Percentiles rank a stretch among this genome's conserved stretches.
Conservation (phyloP, 345 rosid genomes). For the Aethionema arabicum region DNA sequence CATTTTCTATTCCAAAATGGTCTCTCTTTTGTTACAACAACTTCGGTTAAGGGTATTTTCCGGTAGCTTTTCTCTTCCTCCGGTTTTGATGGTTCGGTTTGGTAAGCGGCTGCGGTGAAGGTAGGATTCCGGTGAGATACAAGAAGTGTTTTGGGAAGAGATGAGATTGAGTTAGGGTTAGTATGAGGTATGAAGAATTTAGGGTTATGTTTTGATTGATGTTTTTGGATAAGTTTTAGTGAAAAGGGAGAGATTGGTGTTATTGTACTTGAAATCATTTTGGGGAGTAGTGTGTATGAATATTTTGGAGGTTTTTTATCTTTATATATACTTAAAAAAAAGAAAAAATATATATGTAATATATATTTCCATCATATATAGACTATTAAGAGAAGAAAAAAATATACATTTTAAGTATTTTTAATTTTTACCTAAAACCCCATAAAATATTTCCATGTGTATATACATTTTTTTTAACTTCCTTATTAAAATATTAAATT, state of each 20-base stretch:
- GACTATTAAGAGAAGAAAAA: too few relatives aligned
- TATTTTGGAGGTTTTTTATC: too few relatives aligned
- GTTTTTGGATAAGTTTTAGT: constrained; percentile 1
- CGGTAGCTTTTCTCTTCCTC: constrained; percentile 16
- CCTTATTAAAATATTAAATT: too few relatives aligned
- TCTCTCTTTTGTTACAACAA: constrained; percentile 42
- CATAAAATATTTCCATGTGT: too few relatives aligned
- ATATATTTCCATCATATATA: too few relatives aligned
- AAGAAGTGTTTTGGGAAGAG: constrained; percentile 10
- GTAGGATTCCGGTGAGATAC: constrained; percentile 10
- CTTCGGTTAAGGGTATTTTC: background rate
- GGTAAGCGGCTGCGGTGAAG: background rate
- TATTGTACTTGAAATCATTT: constrained; percentile 14
- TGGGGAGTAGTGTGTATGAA: constrained; percentile 7
- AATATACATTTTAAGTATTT: too few relatives aligned
- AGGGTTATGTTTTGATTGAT: constrained; percentile 10
- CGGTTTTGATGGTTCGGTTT: background rate
- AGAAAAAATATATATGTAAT: too few relatives aligned
- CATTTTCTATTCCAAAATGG: constrained; percentile 45
- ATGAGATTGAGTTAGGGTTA: background rate
- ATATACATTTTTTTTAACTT: too few relatives aligned
- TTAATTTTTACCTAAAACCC: too few relatives aligned
- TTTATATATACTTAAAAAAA: too few relatives aligned
- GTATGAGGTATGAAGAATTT: constrained; percentile 2
- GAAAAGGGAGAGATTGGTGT: constrained; percentile 9